phyloP scores from a whole-genome alignment of 306 rosid species.

The Vachellia pachyceras region DNA sequence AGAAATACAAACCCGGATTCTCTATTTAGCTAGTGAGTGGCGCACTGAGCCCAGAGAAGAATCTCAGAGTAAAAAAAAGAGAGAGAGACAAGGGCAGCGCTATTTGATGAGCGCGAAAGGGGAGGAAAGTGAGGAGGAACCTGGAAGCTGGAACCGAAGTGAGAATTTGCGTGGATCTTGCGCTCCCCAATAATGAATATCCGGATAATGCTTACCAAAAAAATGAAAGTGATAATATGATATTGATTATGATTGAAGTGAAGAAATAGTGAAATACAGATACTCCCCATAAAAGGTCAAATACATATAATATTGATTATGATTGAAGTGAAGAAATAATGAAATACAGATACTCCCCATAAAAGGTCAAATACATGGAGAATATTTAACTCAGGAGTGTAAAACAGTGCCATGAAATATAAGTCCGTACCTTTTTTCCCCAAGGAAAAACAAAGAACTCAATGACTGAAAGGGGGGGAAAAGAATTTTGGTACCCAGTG shows the following conservation, averaged over 20 bases:
- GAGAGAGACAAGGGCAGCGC: background rate
- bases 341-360: background rate
- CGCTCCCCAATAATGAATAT: background rate
- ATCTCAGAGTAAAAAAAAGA: background rate
- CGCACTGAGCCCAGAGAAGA: background rate
- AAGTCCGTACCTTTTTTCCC: too few species aligned
- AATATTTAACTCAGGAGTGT: background rate
- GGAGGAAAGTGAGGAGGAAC: background rate
- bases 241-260: background rate
- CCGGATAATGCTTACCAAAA: background rate
- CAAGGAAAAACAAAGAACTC: background rate
- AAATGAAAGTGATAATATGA: background rate
- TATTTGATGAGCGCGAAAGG: background rate
- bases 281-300: background rate
- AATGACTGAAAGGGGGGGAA: background rate
- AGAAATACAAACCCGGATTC: constrained; percentile 36
- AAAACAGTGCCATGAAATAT: background rate
- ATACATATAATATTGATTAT: background rate
- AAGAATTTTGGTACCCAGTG: background rate
- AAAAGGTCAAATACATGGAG: background rate
- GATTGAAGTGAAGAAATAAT: background rate
- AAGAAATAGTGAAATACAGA: too few species aligned
- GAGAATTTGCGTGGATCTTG: background rate
- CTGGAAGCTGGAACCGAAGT: background rate
- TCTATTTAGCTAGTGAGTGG: background rate